These are phyloP conservation scores for Albugo laibachii DNA, from an alignment of 352 stramenopile species.

Conservation along the genomic window DNA sequence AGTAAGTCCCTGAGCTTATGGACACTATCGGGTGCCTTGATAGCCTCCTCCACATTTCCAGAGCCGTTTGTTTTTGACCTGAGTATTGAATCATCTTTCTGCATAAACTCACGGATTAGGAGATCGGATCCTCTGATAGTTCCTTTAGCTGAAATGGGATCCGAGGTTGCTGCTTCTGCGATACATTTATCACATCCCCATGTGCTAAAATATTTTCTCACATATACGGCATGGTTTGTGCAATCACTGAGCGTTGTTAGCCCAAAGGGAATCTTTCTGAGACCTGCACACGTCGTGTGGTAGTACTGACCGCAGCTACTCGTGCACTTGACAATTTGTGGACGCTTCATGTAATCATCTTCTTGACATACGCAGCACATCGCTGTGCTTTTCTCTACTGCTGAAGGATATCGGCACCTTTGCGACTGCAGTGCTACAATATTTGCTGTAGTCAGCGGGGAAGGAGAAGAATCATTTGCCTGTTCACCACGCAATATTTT, in stretches of 20 bases:
- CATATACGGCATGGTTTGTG: slow-evolving; percentile 54
- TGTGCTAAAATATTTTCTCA: slow-evolving; percentile 67
- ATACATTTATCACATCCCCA: slow-evolving; percentile 49
- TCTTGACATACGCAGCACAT: slow-evolving; percentile 42
- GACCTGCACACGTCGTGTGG: slow-evolving; percentile 51
- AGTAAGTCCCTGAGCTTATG: slow-evolving; percentile 45
- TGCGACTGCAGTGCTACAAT: slow-evolving; percentile 56
- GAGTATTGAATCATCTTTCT: background rate
- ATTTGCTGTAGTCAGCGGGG: slow-evolving; percentile 40
- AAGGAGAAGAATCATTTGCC: slow-evolving; percentile 4
- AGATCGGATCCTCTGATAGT: background rate
- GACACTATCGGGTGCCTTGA: slow-evolving; percentile 12
- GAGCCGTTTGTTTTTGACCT: background rate
- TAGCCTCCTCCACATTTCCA: background rate
- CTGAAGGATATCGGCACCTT: slow-evolving; percentile 22
- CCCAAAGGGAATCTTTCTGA: slow-evolving; percentile 65
- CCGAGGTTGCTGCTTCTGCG: too few relatives aligned
- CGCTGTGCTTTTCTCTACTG: slow-evolving; percentile 12
- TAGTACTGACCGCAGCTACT: slow-evolving; percentile 29
- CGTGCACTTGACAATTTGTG: slow-evolving; percentile 41
- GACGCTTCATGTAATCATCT: slow-evolving; percentile 68
- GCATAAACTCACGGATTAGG: background rate
- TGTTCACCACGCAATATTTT: slow-evolving; percentile 6
- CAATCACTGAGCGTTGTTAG: slow-evolving; percentile 66
- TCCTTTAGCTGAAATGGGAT: too few relatives aligned